Evolutionary conservation across 768 basidiomycete species (phyloP).

Genomic region (Suillus weaverae): DNA sequence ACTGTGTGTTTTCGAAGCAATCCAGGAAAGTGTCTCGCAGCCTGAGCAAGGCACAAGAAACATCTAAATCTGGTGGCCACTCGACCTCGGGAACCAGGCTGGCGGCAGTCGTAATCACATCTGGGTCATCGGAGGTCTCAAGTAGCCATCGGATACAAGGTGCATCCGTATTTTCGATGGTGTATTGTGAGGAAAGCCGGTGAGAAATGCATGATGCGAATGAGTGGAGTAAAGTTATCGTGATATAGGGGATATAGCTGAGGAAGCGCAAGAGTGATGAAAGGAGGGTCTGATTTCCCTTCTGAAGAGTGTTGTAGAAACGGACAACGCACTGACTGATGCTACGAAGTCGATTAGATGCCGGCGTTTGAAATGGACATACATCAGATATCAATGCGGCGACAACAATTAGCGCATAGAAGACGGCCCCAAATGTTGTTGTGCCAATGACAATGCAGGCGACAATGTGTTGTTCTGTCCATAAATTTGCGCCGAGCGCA

Average conservation of each 20-base stretch:
- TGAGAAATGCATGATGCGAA: not conserved
- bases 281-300: not conserved
- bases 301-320: not conserved
- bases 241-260: constrained; percentile 1
- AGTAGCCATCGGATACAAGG: constrained; percentile 12
- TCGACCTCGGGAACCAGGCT: constrained; percentile 17
- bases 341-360: constrained; percentile 14
- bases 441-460: constrained; percentile 14
- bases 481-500: constrained; percentile 16
- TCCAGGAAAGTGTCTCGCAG: constrained; percentile 10
- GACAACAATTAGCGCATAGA: constrained; percentile 20
- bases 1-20: constrained; percentile 8
- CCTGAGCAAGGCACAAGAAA: constrained; percentile 10
- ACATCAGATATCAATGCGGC: constrained; percentile 13
- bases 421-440: constrained; percentile 13
- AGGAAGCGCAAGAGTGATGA: constrained; percentile 6
- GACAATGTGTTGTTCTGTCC: constrained; percentile 14
- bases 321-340: constrained; percentile 1
- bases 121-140: constrained; percentile 10
- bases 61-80: constrained; percentile 16
- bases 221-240: not conserved
- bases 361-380: constrained; percentile 23
- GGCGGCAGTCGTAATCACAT: constrained; percentile 13
- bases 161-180: constrained; percentile 4
- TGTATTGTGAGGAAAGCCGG: not conserved